Conservation (phyloP, 805 yeast species). For the Wickerhamiella nectarea region DNA sequence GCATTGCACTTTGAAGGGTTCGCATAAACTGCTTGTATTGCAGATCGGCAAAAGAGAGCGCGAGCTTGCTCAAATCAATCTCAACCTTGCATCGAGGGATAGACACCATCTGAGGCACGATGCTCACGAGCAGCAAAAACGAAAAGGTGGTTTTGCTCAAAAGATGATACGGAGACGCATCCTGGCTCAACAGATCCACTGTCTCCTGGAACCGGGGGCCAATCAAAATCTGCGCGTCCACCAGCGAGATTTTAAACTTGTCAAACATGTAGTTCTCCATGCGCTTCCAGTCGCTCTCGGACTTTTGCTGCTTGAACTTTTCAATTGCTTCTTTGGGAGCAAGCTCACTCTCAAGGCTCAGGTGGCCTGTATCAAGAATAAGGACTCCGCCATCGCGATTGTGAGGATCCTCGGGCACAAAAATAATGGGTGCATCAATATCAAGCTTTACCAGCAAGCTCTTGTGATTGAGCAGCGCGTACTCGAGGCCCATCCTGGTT, state of each 20-base stretch:
- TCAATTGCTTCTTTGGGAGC: constrained; percentile 42
- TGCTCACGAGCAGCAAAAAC: constrained; percentile 66
- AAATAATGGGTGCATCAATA: constrained; percentile 83
- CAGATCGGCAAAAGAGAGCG: constrained; percentile 65
- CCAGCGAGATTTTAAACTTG: constrained; percentile 58
- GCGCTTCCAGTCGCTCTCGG: constrained; percentile 59
- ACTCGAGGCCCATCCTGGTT: constrained; percentile 83
- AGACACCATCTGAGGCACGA: constrained; percentile 64
- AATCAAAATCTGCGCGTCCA: constrained; percentile 77
- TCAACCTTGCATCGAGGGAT: constrained; percentile 60
- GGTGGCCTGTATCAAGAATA: constrained; percentile 90
- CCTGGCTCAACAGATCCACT: constrained; percentile 34
- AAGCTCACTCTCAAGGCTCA: constrained; percentile 67
- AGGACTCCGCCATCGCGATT: constrained; percentile 79
- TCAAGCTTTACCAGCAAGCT: constrained; percentile 77
- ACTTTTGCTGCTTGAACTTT: constrained; percentile 46
- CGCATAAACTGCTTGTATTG: constrained; percentile 84
- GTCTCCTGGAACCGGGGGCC: constrained; percentile 74
- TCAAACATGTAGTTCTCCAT: constrained; percentile 79
- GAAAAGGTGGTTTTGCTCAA: constrained; percentile 66
- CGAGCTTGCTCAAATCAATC: constrained; percentile 62
- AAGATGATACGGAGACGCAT: constrained; percentile 31
- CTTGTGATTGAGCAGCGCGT: constrained; percentile 88
- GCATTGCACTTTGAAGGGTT: constrained; percentile 55
- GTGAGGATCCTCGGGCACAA: constrained; percentile 64